A percentile compares a stretch with the other conserved stretches of the same genome.
Evolutionary conservation across 2,329 filamentous ascomycete genomes (phyloP).

Genomic region (Xylariaceae sp.): DNA sequence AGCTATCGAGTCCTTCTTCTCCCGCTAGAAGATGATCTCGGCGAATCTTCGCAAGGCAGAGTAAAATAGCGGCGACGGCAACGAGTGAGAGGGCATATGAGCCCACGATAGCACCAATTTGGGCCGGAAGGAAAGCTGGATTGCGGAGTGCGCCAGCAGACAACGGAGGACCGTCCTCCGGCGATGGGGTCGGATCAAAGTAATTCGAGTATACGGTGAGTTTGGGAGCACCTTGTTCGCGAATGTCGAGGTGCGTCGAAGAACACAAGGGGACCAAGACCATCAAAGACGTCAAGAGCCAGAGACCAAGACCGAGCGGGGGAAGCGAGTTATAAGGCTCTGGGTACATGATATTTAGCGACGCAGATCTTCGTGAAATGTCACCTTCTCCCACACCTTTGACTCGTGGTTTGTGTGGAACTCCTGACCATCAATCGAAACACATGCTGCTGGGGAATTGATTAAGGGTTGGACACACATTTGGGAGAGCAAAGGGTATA

Average conservation of each 20-base stretch:
- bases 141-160: conserved; percentile 56
- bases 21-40: conserved; percentile 47
- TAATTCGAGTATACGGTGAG: conserved; percentile 33
- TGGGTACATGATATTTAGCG: conserved; percentile 33
- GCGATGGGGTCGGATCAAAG: conserved; percentile 51
- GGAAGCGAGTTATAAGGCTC: conserved; percentile 30
- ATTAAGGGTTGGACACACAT: conserved; percentile 38
- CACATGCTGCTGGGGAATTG: conserved; percentile 44
- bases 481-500: conserved; percentile 48
- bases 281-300: conserved; percentile 22
- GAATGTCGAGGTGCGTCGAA: conserved; percentile 19
- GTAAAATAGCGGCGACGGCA: conserved; percentile 61
- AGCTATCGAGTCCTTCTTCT: conserved; percentile 42
- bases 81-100: conserved; percentile 75
- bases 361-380: conserved; percentile 28
- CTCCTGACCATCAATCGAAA: conserved; percentile 42
- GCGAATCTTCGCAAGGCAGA: conserved; percentile 53
- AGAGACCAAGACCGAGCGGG: conserved; percentile 25
- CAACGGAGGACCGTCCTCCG: conserved; percentile 55
- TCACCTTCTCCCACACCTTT: conserved; percentile 24
- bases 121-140: conserved; percentile 63
- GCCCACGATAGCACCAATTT: conserved; percentile 78
- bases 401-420: conserved; percentile 23
- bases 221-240: conserved; percentile 11
- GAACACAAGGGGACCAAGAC: conserved; percentile 28